A percentile compares a stretch with the other conserved stretches of the same genome.
These are phyloP conservation scores for Penicillium macrosclerotiorum DNA, from an alignment of 495 filamentous ascomycete species.

Conservation along the genomic window DNA sequence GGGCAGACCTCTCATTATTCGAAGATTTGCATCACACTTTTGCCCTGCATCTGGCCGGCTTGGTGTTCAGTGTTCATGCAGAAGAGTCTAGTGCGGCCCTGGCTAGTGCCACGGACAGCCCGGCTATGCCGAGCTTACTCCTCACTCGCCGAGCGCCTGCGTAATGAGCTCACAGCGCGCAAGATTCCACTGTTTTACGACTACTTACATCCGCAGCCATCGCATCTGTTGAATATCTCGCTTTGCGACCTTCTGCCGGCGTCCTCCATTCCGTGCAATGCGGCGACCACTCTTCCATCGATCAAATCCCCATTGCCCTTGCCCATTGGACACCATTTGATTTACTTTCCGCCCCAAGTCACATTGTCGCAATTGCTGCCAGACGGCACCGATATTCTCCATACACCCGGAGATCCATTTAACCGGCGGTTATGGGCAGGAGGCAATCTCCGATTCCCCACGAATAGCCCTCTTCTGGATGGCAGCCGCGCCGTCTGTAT, in stretches of 20 bases:
- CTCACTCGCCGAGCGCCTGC: conserved; percentile 29
- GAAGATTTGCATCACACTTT: neutral
- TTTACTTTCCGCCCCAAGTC: conserved; percentile 69
- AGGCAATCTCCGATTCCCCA: conserved; percentile 46
- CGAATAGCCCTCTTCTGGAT: conserved; percentile 38
- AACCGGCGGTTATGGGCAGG: conserved; percentile 79
- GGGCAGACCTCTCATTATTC: neutral
- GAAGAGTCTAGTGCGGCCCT: neutral
- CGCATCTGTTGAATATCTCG: conserved; percentile 62
- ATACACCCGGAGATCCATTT: conserved; percentile 65
- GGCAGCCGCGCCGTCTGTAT: conserved; percentile 54
- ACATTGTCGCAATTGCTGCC: conserved; percentile 54
- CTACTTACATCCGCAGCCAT: conserved; percentile 60
- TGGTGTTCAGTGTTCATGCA: neutral
- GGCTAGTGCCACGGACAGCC: neutral
- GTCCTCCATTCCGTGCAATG: neutral
- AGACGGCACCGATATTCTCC: conserved; percentile 72
- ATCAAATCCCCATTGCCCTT: conserved; percentile 32
- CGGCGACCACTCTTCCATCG: conserved; percentile 31
- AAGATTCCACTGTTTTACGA: conserved; percentile 58
- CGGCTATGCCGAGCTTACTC: conserved; percentile 19
- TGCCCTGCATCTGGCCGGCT: too few relatives aligned
- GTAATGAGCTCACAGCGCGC: conserved; percentile 43
- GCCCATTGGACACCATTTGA: conserved; percentile 58
- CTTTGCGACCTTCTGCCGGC: conserved; percentile 58